These are phyloP conservation scores for Metschnikowia peoriensis DNA, from an alignment of 805 yeast genomes.

Conservation along the genomic window DNA sequence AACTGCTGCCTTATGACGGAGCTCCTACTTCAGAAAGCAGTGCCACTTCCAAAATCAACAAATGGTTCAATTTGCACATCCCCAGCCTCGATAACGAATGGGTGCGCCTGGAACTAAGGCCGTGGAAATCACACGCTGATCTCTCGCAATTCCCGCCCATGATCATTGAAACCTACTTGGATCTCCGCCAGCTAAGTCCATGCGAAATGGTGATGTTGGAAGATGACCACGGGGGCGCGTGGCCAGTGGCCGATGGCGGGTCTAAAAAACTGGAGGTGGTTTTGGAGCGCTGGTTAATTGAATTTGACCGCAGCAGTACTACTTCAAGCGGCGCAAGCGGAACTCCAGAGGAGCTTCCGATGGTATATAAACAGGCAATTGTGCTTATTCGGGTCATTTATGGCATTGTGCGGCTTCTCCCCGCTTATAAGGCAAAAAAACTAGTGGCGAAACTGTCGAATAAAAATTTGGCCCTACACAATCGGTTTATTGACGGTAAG, in stretches of 20 bases:
- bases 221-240: conserved; percentile 52
- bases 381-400: conserved; percentile 72
- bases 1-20: conserved; percentile 11
- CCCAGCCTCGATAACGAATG: conserved; percentile 27
- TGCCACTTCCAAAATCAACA: conserved; percentile 36
- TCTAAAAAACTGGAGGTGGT: conserved; percentile 79
- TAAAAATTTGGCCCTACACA: conserved; percentile 45
- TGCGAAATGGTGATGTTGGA: conserved; percentile 58
- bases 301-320: conserved; percentile 53
- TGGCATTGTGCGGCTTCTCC: conserved; percentile 65
- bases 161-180: conserved; percentile 80
- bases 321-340: conserved; percentile 9
- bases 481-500: conserved; percentile 71
- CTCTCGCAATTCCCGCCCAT: conserved; percentile 65
- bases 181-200: conserved; percentile 54
- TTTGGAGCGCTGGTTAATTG: conserved; percentile 89
- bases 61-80: conserved; percentile 64
- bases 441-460: conserved; percentile 19
- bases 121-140: conserved; percentile 55
- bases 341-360: conserved; percentile 54
- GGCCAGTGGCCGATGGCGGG: conserved; percentile 57
- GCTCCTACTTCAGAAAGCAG: conserved; percentile 13
- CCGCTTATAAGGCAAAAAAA: conserved; percentile 61
- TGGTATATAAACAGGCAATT: conserved; percentile 71
- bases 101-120: conserved; percentile 54